Evolutionary conservation across 2,329 filamentous ascomycete species (phyloP).

Genomic region (Diaporthe vaccinii): DNA sequence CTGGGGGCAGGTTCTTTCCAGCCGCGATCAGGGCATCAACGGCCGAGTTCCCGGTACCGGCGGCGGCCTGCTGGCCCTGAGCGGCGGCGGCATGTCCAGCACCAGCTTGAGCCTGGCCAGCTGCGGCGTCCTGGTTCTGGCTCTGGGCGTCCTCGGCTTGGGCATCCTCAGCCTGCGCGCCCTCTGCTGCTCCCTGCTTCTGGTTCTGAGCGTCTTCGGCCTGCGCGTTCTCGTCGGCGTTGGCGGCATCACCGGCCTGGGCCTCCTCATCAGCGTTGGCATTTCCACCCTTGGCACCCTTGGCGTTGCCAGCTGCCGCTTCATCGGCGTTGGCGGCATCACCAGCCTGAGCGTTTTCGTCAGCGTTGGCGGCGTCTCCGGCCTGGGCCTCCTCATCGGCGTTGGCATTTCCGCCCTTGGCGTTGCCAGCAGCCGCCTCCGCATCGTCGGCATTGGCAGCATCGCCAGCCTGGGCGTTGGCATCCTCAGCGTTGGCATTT

Average conservation of each 20-base stretch:
- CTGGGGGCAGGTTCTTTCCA: slow-evolving; percentile 18
- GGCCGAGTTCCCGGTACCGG: not conserved
- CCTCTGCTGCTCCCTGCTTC: too few species aligned
- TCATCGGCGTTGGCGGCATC: not conserved
- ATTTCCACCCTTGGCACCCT: not conserved
- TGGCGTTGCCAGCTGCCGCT: not conserved
- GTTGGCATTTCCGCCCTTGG: too few species aligned
- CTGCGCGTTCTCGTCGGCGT: not conserved
- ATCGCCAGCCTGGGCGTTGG: not conserved
- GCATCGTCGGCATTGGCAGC: not conserved
- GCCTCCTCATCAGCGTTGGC: not conserved
- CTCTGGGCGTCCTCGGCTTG: not conserved
- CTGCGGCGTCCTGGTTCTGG: not conserved
- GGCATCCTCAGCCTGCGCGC: not conserved
- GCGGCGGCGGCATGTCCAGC: not conserved
- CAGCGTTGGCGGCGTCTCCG: not conserved
- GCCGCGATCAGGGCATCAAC: slow-evolving; percentile 15
- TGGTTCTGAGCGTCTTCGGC: not conserved
- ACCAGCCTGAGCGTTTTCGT: not conserved
- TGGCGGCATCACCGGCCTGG: not conserved
- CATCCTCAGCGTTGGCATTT: not conserved
- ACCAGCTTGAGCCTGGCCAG: not conserved
- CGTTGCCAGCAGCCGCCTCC: too few species aligned
- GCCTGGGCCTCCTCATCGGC: not conserved
- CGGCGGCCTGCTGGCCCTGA: not conserved